Percentiles rank a stretch among this genome's conserved stretches.
Conservation (phyloP, 768 basidiomycete genomes). For the Rhizopogon salebrosus region DNA sequence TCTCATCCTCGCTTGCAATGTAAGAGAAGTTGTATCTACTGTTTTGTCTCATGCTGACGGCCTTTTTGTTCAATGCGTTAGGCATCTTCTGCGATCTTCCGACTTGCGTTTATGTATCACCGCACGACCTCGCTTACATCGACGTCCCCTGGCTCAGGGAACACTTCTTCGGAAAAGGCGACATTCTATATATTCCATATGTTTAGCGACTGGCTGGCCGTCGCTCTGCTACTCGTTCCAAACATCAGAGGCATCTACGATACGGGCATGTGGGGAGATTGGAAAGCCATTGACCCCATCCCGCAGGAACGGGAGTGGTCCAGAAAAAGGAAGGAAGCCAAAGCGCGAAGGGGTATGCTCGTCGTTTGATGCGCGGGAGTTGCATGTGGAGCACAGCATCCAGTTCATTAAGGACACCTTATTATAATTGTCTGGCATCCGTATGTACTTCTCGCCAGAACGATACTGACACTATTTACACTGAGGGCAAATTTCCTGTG, state of each 20-base stretch:
- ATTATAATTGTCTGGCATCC: neutral
- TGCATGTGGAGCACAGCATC: neutral
- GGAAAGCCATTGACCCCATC: slow-evolving; percentile 6
- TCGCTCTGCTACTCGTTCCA: slow-evolving; percentile 21
- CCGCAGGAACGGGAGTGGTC: neutral
- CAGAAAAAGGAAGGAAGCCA: neutral
- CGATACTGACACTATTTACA: neutral
- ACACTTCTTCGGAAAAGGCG: slow-evolving; percentile 31
- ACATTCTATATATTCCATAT: slow-evolving; percentile 41
- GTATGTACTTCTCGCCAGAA: neutral
- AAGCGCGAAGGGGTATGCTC: slow-evolving; percentile 1
- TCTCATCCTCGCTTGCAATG: slow-evolving; percentile 22
- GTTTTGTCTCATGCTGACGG: neutral
- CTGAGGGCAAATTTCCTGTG: neutral
- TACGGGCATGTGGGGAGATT: slow-evolving; percentile 22
- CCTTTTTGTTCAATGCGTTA: neutral
- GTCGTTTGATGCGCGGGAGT: neutral
- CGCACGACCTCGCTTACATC: slow-evolving; percentile 30
- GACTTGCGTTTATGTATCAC: slow-evolving; percentile 34
- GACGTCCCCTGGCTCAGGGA: slow-evolving; percentile 24
- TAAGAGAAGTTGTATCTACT: slow-evolving; percentile 20
- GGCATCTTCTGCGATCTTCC: slow-evolving; percentile 32
- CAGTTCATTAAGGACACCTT: neutral
- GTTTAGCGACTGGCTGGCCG: slow-evolving; percentile 39
- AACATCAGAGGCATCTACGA: slow-evolving; percentile 27